Conservation (phyloP, 352 stramenopile genomes). For the Thraustochytrium sp. region DNA sequence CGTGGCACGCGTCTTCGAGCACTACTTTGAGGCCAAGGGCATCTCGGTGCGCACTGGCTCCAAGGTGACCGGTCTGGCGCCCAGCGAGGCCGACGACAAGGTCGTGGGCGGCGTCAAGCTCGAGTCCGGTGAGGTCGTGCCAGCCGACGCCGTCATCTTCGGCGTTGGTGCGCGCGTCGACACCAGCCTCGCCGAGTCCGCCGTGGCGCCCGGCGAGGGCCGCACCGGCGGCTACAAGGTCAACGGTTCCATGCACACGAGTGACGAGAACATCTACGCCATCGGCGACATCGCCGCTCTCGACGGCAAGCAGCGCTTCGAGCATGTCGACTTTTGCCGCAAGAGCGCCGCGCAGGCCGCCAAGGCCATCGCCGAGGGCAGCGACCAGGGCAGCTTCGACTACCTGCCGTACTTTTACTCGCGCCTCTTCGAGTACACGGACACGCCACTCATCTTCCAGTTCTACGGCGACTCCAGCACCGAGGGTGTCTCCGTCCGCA, state of each 20-base stretch:
- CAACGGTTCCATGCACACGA: not conserved
- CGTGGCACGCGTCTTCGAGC: conserved; percentile 25
- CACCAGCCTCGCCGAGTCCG: not conserved
- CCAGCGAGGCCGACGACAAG: not conserved
- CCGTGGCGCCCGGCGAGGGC: not conserved
- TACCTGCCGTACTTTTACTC: conserved; percentile 48
- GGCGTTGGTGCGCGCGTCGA: conserved; percentile 21
- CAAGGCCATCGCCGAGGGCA: not conserved
- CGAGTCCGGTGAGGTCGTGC: conserved; percentile 31
- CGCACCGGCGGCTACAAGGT: conserved; percentile 17
- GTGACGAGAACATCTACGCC: not conserved
- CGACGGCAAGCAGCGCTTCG: not conserved
- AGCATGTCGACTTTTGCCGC: conserved; percentile 44
- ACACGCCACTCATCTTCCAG: conserved; percentile 39
- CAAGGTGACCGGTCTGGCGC: not conserved
- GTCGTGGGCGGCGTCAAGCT: conserved; percentile 38
- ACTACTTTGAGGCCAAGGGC: conserved; percentile 38
- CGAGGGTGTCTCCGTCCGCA: not conserved
- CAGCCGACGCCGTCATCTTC: conserved; percentile 14
- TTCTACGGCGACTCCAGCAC: conserved; percentile 34
- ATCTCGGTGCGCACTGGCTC: conserved; percentile 37
- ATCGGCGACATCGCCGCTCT: conserved; percentile 43
- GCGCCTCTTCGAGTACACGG: conserved; percentile 42
- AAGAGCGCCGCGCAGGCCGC: conserved; percentile 14
- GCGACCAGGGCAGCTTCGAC: not conserved